Percentiles rank a stretch among this genome's conserved stretches.
phyloP scores from a whole-genome alignment of 169 alveolate genomes.

The Eimeria sp. region DNA sequence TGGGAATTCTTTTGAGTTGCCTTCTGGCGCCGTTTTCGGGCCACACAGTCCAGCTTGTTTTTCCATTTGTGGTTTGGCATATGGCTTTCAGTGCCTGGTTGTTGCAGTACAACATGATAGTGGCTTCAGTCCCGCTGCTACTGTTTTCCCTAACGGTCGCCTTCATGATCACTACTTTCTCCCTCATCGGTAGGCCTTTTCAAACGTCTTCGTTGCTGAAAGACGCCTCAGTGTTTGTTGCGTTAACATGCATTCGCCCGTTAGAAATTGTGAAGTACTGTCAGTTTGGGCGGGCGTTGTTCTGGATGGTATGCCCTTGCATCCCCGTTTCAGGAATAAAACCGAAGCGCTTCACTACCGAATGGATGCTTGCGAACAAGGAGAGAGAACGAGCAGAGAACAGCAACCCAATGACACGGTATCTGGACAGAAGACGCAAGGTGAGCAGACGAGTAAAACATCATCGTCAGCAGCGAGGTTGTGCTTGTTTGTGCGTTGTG shows the following conservation, averaged over 20 bases:
- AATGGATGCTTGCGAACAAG: slow-evolving; percentile 93
- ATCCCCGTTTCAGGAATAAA: slow-evolving; percentile 86
- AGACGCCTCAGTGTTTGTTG: background rate
- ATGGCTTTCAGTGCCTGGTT: slow-evolving; percentile 74
- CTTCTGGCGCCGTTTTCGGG: background rate
- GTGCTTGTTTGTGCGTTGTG: background rate
- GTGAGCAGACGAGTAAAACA: slow-evolving; percentile 61
- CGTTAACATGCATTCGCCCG: background rate
- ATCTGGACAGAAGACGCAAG: slow-evolving; percentile 91
- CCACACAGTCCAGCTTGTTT: background rate
- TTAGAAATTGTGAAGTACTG: background rate
- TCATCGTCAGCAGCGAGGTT: background rate
- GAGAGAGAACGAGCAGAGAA: slow-evolving; percentile 95
- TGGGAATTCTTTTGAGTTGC: background rate
- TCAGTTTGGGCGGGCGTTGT: background rate
- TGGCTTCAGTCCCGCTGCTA: slow-evolving; percentile 87
- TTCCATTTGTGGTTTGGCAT: background rate
- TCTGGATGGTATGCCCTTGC: background rate
- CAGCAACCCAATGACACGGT: slow-evolving; percentile 93
- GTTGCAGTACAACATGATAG: slow-evolving; percentile 77
- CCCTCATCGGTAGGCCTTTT: slow-evolving; percentile 85
- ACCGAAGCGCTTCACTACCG: slow-evolving; percentile 94
- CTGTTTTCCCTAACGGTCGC: slow-evolving; percentile 87
- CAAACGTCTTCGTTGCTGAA: background rate
- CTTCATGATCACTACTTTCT: slow-evolving; percentile 88